These are phyloP conservation scores for Chrysanthemum makinoi DNA, from an alignment of 129 eudicot genomes.

Conservation along the genomic window DNA sequence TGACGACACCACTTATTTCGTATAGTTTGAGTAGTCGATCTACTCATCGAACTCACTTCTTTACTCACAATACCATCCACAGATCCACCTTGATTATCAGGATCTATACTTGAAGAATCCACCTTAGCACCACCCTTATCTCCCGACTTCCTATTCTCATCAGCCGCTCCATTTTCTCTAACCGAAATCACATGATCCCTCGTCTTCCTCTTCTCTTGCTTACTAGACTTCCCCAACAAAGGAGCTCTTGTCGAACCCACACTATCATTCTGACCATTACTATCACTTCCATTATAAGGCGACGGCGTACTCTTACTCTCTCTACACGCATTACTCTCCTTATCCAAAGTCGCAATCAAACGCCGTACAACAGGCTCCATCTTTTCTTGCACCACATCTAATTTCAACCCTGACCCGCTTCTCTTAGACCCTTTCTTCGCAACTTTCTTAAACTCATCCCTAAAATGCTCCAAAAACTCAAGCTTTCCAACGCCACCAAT, in stretches of 20 bases:
- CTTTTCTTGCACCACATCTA: constrained; percentile 50
- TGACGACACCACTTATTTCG: constrained; percentile 70
- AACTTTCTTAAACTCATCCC: constrained; percentile 57
- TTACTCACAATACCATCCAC: constrained; percentile 38
- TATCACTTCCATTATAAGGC: constrained; percentile 25
- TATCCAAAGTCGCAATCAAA: constrained; percentile 44
- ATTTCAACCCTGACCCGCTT: constrained; percentile 38
- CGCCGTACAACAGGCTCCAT: constrained; percentile 46
- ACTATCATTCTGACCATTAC: constrained; percentile 36
- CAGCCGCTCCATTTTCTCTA: constrained; percentile 53
- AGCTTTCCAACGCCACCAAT: constrained; percentile 43
- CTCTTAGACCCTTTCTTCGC: constrained; percentile 45
- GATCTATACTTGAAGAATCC: constrained; percentile 40
- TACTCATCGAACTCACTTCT: constrained; percentile 46
- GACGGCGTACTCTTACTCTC: constrained; percentile 31
- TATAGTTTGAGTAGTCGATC: constrained; percentile 43
- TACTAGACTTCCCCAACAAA: constrained; percentile 56
- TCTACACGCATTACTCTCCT: background rate
- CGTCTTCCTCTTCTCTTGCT: constrained; percentile 53
- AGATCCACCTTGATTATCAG: constrained; percentile 33
- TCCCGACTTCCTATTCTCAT: constrained; percentile 54
- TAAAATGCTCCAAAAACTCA: constrained; percentile 49
- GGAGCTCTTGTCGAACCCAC: constrained; percentile 68
- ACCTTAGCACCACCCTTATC: constrained; percentile 42
- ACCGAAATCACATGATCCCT: constrained; percentile 63